phyloP scores from a whole-genome alignment of 306 rosid species.

The Abrus precatorius region DNA sequence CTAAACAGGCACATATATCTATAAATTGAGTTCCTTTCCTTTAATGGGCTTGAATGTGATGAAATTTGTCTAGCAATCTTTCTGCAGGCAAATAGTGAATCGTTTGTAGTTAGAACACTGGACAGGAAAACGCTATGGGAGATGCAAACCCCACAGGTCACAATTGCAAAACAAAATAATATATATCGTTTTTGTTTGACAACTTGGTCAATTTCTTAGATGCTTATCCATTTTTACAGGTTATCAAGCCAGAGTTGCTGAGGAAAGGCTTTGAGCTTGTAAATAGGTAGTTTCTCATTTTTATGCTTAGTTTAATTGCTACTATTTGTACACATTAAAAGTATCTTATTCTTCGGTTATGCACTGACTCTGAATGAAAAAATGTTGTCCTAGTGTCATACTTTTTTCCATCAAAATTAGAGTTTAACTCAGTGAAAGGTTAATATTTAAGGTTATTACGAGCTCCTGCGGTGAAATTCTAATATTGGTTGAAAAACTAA shows the following conservation, averaged over 20 bases:
- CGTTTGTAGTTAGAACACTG: conserved; percentile 84
- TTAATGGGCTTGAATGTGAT: conserved; percentile 34
- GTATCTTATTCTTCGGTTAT: conserved; percentile 10
- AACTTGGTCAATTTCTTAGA: conserved; percentile 22
- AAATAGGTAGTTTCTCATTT: conserved; percentile 68
- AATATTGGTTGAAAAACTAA: no score
- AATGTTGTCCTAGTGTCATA: neutral
- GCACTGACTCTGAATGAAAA: neutral
- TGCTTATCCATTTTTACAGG: conserved; percentile 58
- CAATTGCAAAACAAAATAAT: conserved; percentile 22
- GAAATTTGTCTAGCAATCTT: conserved; percentile 39
- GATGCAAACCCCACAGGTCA: conserved; percentile 99
- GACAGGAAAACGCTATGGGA: conserved; percentile 94
- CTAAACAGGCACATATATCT: conserved; percentile 11
- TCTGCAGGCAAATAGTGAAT: conserved; percentile 82
- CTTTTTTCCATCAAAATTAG: neutral
- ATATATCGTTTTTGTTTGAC: conserved; percentile 32
- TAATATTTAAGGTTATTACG: no score
- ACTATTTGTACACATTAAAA: conserved; percentile 29
- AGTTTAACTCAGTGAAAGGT: no score
- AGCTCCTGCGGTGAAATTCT: no score
- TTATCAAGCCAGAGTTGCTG: conserved; percentile 86
- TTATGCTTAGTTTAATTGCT: conserved; percentile 22
- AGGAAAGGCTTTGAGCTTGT: conserved; percentile 92
- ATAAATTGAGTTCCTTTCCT: conserved; percentile 9